phyloP scores from a whole-genome alignment of 176 grass and related monocot genomes.

The Puya raimondii region DNA sequence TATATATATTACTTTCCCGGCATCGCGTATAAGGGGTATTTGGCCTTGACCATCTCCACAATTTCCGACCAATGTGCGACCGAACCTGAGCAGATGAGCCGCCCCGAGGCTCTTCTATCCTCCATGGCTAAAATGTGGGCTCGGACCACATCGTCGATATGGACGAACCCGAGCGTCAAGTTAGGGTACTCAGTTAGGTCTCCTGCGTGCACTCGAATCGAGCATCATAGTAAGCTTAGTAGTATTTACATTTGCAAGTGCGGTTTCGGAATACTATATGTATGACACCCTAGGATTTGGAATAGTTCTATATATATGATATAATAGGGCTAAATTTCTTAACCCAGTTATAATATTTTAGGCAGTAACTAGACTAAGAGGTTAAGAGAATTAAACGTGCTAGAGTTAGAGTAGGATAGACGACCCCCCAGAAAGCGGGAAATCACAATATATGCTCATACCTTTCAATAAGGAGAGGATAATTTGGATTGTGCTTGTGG shows the following conservation, averaged over 20 bases:
- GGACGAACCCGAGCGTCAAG: constrained; percentile 63
- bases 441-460: background rate
- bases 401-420: background rate
- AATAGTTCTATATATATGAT: no score
- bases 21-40: constrained; percentile 51
- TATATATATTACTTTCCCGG: constrained; percentile 21
- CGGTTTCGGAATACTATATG: no score
- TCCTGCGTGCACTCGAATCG: constrained; percentile 15
- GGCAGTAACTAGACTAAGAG: no score
- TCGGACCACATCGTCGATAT: constrained; percentile 62
- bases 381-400: background rate
- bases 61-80: constrained; percentile 75
- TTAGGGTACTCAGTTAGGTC: constrained; percentile 43
- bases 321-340: no score
- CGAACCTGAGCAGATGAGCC: constrained; percentile 57
- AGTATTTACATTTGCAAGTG: no score
- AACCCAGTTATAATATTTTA: no score
- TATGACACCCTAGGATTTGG: no score
- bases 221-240: background rate
- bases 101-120: constrained; percentile 39
- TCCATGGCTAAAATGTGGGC: constrained; percentile 79
- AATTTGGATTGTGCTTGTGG: constrained; percentile 43
- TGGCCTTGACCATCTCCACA: constrained; percentile 35
- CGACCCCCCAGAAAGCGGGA: no score
- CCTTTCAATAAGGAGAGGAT: constrained; percentile 53